Percentiles rank a stretch among this genome's conserved stretches.
These are phyloP conservation scores for Circinella umbellata DNA, from an alignment of 371 early-diverging fungal genomes.

Conservation along the genomic window DNA sequence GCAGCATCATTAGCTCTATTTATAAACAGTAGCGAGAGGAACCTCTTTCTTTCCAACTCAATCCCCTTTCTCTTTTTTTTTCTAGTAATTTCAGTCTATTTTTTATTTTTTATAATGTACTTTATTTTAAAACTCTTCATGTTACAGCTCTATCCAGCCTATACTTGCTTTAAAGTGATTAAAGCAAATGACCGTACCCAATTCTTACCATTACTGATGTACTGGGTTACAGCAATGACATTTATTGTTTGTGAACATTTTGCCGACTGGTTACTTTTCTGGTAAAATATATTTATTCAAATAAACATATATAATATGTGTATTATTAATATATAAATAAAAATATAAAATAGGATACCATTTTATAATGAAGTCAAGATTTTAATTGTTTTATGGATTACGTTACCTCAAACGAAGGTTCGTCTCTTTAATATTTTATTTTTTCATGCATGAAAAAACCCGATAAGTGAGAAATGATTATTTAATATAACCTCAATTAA, in stretches of 20 bases:
- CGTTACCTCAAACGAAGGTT: conserved; percentile 53
- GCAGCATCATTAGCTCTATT: too few relatives aligned
- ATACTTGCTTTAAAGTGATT: conserved; percentile 47
- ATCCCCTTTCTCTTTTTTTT: neutral
- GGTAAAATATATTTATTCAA: conserved; percentile 25
- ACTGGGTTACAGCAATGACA: conserved; percentile 46
- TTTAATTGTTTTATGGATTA: conserved; percentile 43
- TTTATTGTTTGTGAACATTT: conserved; percentile 45
- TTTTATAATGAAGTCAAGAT: conserved; percentile 49
- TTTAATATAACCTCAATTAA: neutral
- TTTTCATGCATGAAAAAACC: conserved; percentile 2
- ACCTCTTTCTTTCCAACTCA: neutral
- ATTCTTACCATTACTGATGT: conserved; percentile 45
- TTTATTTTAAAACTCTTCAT: conserved; percentile 38
- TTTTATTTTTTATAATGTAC: conserved; percentile 29
- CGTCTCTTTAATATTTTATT: neutral
- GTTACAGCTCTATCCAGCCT: conserved; percentile 51
- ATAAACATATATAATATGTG: neutral
- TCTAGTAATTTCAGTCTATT: neutral
- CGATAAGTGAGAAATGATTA: neutral
- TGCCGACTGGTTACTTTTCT: conserved; percentile 48
- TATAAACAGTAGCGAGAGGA: neutral
- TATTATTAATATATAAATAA: too few relatives aligned
- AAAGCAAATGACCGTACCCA: conserved; percentile 36
- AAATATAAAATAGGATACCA: conserved; percentile 37